phyloP scores from a whole-genome alignment of 805 yeast genomes.

The Candida awuae region DNA sequence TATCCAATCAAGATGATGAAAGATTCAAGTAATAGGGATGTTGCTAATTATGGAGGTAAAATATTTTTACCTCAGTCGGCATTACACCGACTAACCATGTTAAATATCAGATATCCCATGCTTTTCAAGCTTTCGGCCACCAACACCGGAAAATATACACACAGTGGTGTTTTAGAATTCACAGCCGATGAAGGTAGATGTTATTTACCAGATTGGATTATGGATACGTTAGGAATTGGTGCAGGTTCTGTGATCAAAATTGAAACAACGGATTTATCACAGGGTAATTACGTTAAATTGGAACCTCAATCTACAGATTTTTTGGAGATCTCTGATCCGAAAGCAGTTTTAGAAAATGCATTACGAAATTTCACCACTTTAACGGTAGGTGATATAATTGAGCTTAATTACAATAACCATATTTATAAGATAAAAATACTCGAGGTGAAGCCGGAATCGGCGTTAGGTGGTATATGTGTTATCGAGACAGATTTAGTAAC shows the following conservation, averaged over 20 bases:
- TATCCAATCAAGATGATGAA: constrained; percentile 91
- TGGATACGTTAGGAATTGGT: constrained; percentile 59
- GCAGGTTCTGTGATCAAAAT: constrained; percentile 81
- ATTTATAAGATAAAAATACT: constrained; percentile 73
- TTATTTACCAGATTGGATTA: constrained; percentile 95
- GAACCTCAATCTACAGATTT: constrained; percentile 95
- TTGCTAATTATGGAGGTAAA: constrained; percentile 90
- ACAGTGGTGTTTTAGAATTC: constrained; percentile 92
- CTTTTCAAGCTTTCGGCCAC: constrained; percentile 72
- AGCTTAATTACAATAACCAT: constrained; percentile 74
- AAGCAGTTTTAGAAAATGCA: constrained; percentile 91
- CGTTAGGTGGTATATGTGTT: constrained; percentile 71
- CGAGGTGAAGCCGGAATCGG: constrained; percentile 75
- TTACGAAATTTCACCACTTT: constrained; percentile 83
- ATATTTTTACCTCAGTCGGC: constrained; percentile 93
- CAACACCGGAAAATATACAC: constrained; percentile 49
- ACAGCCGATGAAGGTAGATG: constrained; percentile 96
- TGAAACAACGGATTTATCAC: constrained; percentile 68
- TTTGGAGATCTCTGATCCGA: constrained; percentile 88
- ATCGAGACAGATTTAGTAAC: constrained; percentile 95
- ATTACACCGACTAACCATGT: constrained; percentile 75
- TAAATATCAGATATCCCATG: constrained; percentile 95
- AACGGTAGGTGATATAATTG: constrained; percentile 76
- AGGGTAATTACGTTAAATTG: constrained; percentile 82
- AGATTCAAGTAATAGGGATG: constrained; percentile 60